phyloP scores from a whole-genome alignment of 768 basidiomycete genomes.

The Peribolospora baueri region DNA sequence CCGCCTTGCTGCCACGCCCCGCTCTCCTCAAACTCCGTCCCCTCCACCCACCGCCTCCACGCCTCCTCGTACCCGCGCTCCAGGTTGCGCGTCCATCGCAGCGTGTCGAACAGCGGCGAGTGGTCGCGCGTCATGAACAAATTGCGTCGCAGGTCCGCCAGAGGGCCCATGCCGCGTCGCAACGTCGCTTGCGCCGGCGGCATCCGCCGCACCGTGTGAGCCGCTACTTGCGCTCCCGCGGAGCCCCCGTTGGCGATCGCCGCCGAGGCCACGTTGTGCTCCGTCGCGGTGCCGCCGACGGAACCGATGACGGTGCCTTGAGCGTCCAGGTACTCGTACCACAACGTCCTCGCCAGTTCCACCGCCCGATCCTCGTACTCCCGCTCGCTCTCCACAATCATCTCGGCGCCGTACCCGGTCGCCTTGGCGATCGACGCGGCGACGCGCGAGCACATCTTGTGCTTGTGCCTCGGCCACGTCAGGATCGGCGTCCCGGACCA shows the following conservation, averaged over 20 bases:
- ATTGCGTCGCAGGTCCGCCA: slow-evolving; percentile 23
- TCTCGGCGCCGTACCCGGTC: slow-evolving; percentile 27
- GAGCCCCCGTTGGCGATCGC: too few species aligned
- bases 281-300: too few species aligned
- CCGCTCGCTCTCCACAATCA: slow-evolving; percentile 25
- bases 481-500: slow-evolving; percentile 32
- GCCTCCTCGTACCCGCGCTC: slow-evolving; percentile 25
- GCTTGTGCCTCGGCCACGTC: slow-evolving; percentile 25
- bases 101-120: slow-evolving; percentile 30
- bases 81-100: slow-evolving; percentile 26
- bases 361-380: slow-evolving; percentile 30
- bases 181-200: slow-evolving; percentile 10
- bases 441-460: slow-evolving; percentile 32
- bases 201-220: not conserved
- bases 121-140: slow-evolving; percentile 24
- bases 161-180: slow-evolving; percentile 18
- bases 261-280: too few species aligned
- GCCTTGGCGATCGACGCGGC: slow-evolving; percentile 28
- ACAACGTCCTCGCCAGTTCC: slow-evolving; percentile 19
- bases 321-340: slow-evolving; percentile 6
- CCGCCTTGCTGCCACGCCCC: not conserved
- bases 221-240: too few species aligned
- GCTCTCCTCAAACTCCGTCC: slow-evolving; percentile 10
- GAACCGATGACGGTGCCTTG: too few species aligned
- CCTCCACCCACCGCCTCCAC: slow-evolving; percentile 27